Conservation (phyloP, 768 basidiomycete species). For the Psilocybe sp. region DNA sequence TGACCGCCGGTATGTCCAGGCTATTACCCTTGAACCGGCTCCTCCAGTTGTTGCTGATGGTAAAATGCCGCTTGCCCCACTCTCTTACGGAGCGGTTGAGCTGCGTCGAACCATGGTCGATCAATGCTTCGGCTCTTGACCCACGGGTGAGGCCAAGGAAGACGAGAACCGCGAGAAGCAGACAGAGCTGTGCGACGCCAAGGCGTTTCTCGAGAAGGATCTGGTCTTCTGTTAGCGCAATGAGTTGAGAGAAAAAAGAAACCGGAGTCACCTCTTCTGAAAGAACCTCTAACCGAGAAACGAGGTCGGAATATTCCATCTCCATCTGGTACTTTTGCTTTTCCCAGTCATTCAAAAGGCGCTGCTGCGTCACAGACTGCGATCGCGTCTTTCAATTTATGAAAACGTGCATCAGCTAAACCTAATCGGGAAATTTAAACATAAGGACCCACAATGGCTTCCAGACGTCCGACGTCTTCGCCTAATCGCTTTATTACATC, state of each 20-base stretch:
- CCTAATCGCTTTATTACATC: conserved; percentile 72
- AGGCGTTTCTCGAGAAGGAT: conserved; percentile 87
- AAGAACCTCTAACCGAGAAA: conserved; percentile 70
- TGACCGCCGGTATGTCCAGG: conserved; percentile 8
- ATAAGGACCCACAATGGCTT: conserved; percentile 58
- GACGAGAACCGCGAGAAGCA: conserved; percentile 78
- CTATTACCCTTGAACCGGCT: conserved; percentile 31
- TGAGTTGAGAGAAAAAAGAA: conserved; percentile 1
- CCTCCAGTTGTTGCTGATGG: conserved; percentile 53
- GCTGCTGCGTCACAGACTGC: conserved; percentile 65
- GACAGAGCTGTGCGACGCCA: conserved; percentile 82
- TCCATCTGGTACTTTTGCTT: conserved; percentile 64
- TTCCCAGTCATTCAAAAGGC: conserved; percentile 66
- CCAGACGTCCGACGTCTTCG: conserved; percentile 75
- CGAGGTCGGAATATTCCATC: conserved; percentile 64
- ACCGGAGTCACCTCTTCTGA: conserved; percentile 67
- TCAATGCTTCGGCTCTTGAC: conserved; percentile 38
- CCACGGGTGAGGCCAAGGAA: conserved; percentile 88
- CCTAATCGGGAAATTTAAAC: not conserved
- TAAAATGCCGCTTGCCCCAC: conserved; percentile 57
- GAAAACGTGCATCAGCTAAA: not conserved
- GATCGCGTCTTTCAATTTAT: conserved; percentile 54
- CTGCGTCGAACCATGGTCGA: conserved; percentile 19
- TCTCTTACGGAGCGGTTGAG: conserved; percentile 38
- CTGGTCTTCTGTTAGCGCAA: conserved; percentile 31